phyloP scores from a whole-genome alignment of 140 eudicot genomes.

The Cichorium intybus region DNA sequence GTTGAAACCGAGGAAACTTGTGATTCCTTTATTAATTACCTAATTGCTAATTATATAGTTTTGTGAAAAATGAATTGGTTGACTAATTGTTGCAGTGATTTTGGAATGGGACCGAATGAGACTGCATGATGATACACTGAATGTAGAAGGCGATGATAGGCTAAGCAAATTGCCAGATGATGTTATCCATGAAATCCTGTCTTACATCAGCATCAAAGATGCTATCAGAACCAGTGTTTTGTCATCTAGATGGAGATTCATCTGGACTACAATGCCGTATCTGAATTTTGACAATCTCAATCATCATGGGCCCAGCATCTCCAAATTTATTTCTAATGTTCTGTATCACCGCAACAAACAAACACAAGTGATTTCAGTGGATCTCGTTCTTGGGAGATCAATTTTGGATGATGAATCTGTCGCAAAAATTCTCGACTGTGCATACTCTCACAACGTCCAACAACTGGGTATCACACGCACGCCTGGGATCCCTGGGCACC shows the following conservation, averaged over 20 bases:
- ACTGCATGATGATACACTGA: background rate
- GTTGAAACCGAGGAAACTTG: too few species aligned
- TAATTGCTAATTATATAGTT: too few species aligned
- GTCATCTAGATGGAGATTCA: background rate
- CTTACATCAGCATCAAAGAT: background rate
- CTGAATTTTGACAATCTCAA: background rate
- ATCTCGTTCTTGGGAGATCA: background rate
- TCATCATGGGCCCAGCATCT: background rate
- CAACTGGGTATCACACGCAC: background rate
- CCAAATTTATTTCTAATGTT: background rate
- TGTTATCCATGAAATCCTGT: background rate
- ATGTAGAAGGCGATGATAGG: background rate
- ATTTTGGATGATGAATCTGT: background rate
- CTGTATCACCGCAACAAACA: background rate
- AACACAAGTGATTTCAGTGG: background rate
- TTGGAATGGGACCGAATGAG: background rate
- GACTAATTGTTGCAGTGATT: background rate
- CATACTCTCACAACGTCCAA: constrained; percentile 2
- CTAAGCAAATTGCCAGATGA: background rate
- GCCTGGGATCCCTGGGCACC: background rate
- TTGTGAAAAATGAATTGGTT: too few species aligned
- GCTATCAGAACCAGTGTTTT: background rate
- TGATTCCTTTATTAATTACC: too few species aligned
- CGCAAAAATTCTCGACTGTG: background rate
- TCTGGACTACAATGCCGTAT: background rate